phyloP scores from a whole-genome alignment of 352 stramenopile species.

The Globisporangium canariense region DNA sequence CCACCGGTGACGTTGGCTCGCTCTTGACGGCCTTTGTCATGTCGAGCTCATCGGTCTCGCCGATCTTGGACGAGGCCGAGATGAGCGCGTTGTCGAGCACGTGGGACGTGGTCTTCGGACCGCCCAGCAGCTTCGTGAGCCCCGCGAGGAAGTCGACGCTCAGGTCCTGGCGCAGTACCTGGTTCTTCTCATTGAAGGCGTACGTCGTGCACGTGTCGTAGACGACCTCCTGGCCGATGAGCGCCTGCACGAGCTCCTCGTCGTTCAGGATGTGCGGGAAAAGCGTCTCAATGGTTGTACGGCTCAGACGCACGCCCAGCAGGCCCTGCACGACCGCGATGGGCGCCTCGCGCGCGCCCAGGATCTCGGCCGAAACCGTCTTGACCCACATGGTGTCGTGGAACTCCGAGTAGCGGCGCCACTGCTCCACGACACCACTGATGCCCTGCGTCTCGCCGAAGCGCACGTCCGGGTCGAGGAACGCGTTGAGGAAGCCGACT shows the following conservation, averaged over 20 bases:
- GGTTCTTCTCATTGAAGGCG: constrained; percentile 46
- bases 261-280: constrained; percentile 61
- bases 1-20: background rate
- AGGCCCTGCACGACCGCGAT: constrained; percentile 45
- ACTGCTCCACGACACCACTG: constrained; percentile 49
- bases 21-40: background rate
- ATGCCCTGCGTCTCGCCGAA: constrained; percentile 38
- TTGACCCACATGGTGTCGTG: constrained; percentile 41
- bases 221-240: constrained; percentile 46
- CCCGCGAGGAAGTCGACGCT: constrained; percentile 56
- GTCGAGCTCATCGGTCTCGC: constrained; percentile 4
- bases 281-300: constrained; percentile 54
- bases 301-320: constrained; percentile 46
- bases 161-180: constrained; percentile 52
- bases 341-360: constrained; percentile 40
- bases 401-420: constrained; percentile 56
- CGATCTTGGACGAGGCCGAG: constrained; percentile 21
- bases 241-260: constrained; percentile 48
- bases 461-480: constrained; percentile 43
- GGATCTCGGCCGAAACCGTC: constrained; percentile 31
- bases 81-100: constrained; percentile 38
- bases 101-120: constrained; percentile 23
- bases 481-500: constrained; percentile 41
- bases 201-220: constrained; percentile 58
- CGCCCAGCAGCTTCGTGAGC: constrained; percentile 32